Base-by-base conservation (phyloP, 2,329 filamentous ascomycete genomes). In the Beauveria bassiana region DNA sequence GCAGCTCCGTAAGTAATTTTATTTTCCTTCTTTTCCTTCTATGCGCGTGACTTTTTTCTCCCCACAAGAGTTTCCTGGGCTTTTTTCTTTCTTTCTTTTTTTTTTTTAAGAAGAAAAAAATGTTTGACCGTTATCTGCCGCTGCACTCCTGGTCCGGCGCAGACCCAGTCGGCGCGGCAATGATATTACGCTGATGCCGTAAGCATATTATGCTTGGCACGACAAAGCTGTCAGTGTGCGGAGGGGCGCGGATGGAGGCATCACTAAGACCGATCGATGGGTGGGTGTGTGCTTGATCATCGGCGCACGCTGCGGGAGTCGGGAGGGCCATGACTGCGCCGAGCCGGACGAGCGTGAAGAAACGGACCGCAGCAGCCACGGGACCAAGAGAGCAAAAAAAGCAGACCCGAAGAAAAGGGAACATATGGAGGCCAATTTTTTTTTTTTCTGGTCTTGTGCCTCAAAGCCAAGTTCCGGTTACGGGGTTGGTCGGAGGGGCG, bases 191-290 rank as follows among this genome's bases (percentile, higher is more conserved):
- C 58, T 60, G 46, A 2, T 51, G 28, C 58, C 49, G 58, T 60
- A 52, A 60, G 58, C 58, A 54, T 60, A 60, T 60, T 60, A 60
- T 60, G 58, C 47, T 60, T 53, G 47, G 49, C 49, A 43, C 38
- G 57, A 49, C 46, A 49, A 49, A 55, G 40, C 40, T 55, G 43
- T 58, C 31, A 40, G 31, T 51, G 40, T 42, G 54, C 53, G 49
- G n/a, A 14, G 58, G 28, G 26, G n/a, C 8, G 22, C 16, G 12
- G 24, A 24, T 24, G 40, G 24, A 38, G 45, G 24, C 34, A 45
- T 18, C 43, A 43, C 10, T 49, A 38, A 28, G 12, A 20, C 22
- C 46, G 38, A 59, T 52, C 38, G 47, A 51, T 12, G 38, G 22
- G n/a, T 6, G 24, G 53, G 24, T 43, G 42, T 22, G 45, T 47